Percentiles rank a stretch among this genome's conserved stretches.
phyloP scores from a whole-genome alignment of 257 asterid genomes.

The Primulina tabacum region DNA sequence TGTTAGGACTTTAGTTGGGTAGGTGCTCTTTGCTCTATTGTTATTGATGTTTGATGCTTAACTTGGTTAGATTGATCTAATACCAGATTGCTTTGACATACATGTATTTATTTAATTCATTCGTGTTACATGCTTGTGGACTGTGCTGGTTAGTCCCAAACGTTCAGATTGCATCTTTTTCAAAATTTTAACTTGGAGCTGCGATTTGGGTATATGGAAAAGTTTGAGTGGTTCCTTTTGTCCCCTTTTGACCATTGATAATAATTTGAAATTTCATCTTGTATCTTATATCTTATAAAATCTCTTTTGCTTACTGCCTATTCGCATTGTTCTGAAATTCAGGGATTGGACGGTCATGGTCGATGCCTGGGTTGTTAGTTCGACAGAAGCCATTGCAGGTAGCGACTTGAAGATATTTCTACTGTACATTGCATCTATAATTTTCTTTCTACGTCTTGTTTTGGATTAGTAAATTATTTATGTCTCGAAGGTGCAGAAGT shows the following conservation, averaged over 20 bases:
- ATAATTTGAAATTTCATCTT: background rate
- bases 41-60: background rate
- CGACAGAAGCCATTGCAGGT: constrained; percentile 54
- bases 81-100: background rate
- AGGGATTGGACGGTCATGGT: constrained; percentile 68
- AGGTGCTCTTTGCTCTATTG: constrained; percentile 28
- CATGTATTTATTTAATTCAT: background rate
- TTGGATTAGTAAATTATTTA: constrained; percentile 1
- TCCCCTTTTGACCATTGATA: background rate
- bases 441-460: background rate
- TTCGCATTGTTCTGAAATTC: constrained; percentile 22
- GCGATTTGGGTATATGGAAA: no score
- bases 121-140: no score
- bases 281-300: background rate
- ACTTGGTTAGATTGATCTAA: background rate
- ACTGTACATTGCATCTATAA: background rate
- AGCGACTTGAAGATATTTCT: constrained; percentile 19
- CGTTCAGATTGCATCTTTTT: no score
- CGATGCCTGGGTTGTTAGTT: constrained; percentile 55
- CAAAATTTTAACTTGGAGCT: no score
- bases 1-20: constrained; percentile 53
- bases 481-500: constrained; percentile 31
- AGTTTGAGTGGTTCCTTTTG: no score
- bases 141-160: no score
- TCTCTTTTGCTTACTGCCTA: background rate